These are phyloP conservation scores for Colletotrichum navitas DNA, from an alignment of 2,329 filamentous ascomycete genomes.

Conservation along the genomic window DNA sequence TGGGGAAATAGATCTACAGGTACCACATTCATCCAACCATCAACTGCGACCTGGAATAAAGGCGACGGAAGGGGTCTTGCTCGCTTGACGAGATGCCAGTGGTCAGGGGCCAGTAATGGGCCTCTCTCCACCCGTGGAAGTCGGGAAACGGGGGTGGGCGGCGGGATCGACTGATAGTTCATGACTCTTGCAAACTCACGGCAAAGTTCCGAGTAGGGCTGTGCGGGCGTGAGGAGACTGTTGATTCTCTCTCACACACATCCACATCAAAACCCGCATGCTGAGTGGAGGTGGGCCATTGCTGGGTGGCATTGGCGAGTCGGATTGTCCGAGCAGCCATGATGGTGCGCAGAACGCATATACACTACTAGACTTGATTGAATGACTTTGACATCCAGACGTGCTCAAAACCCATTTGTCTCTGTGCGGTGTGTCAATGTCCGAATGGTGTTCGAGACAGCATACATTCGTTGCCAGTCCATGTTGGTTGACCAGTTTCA, in stretches of 20 bases:
- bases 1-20: slow-evolving; percentile 30
- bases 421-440: background rate
- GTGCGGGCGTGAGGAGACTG: slow-evolving; percentile 8
- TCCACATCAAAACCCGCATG: background rate
- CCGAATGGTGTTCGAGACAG: background rate
- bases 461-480: background rate
- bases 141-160: slow-evolving; percentile 24
- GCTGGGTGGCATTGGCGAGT: background rate
- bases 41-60: background rate
- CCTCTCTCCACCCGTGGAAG: slow-evolving; percentile 14
- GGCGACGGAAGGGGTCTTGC: background rate
- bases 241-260: background rate
- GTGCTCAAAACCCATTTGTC: background rate
- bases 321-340: slow-evolving; percentile 5
- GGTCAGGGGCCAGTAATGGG: slow-evolving; percentile 6
- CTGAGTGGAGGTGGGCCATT: background rate
- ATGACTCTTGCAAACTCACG: slow-evolving; percentile 38
- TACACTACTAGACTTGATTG: background rate
- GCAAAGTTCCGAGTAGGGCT: slow-evolving; percentile 33
- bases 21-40: slow-evolving; percentile 6
- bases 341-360: background rate
- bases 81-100: slow-evolving; percentile 7
- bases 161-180: slow-evolving; percentile 33
- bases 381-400: background rate
- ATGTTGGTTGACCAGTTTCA: background rate